A percentile compares a stretch with the other conserved stretches of the same genome.
Conservation (phyloP, 192 early-diverging fungal species). For the Rhizophlyctis rosea region DNA sequence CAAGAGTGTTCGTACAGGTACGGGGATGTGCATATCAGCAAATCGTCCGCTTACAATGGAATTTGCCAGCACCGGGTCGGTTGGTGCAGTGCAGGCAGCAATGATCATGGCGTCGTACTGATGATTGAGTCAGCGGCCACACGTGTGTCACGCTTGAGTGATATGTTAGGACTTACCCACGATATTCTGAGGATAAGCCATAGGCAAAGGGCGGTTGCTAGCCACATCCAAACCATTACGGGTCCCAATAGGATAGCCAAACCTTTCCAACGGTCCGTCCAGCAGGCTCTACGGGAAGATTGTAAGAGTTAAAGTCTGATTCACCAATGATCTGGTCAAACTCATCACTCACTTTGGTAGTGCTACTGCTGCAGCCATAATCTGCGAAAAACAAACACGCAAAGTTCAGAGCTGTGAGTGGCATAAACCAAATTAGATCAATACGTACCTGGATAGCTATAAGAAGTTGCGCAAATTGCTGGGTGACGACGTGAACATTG, state of each 20-base stretch:
- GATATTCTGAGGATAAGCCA: conserved; percentile 38
- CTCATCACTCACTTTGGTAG: conserved; percentile 7
- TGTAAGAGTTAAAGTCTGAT: not conserved
- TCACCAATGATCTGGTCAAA: not conserved
- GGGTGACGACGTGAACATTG: conserved; percentile 44
- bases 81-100: conserved; percentile 82
- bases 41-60: conserved; percentile 92
- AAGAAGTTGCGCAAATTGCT: conserved; percentile 70
- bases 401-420: no score
- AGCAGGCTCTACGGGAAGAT: conserved; percentile 21
- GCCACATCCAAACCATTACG: conserved; percentile 80
- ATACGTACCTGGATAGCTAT: conserved; percentile 73
- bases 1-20: conserved; percentile 41
- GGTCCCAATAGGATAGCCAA: conserved; percentile 73
- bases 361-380: conserved; percentile 35
- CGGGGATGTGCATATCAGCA: conserved; percentile 84
- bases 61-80: conserved; percentile 92
- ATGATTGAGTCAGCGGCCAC: conserved; percentile 6
- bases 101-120: conserved; percentile 73
- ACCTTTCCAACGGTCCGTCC: conserved; percentile 56
- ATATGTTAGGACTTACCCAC: conserved; percentile 54
- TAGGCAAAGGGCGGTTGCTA: conserved; percentile 63
- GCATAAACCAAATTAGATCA: no score
- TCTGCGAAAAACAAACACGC: no score
- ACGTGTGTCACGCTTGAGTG: no score